phyloP scores from a whole-genome alignment of 768 basidiomycete species.

The Clitopilus hobsonii region DNA sequence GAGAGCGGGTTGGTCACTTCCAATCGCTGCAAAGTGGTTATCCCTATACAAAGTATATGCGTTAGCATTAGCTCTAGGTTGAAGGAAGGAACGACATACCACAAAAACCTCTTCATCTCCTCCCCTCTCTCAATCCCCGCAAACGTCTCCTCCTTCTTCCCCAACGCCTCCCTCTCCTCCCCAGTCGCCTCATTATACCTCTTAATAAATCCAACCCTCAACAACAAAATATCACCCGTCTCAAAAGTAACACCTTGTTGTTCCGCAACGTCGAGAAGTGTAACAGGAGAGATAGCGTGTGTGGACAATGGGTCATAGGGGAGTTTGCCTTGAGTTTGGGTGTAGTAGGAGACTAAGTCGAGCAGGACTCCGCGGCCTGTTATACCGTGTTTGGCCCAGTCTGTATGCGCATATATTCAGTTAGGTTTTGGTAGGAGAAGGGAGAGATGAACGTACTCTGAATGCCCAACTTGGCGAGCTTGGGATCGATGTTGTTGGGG shows the following conservation, averaged over 20 bases:
- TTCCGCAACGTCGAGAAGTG: constrained; percentile 54
- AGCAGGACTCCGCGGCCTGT: constrained; percentile 68
- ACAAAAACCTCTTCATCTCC: constrained; percentile 68
- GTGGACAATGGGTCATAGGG: constrained; percentile 65
- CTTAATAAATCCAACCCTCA: constrained; percentile 61
- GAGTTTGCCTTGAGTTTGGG: constrained; percentile 32
- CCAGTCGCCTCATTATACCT: constrained; percentile 43
- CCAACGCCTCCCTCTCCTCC: constrained; percentile 39
- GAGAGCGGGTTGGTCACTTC: constrained; percentile 62
- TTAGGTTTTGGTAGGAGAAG: neutral
- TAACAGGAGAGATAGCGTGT: constrained; percentile 43
- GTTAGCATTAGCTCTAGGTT: neutral
- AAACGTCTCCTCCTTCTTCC: constrained; percentile 41
- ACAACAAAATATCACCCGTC: constrained; percentile 54
- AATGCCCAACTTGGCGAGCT: constrained; percentile 51
- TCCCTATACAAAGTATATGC: constrained; percentile 38
- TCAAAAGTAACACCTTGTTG: constrained; percentile 54
- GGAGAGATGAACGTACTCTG: constrained; percentile 45
- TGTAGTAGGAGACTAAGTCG: constrained; percentile 54
- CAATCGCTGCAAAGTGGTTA: constrained; percentile 68
- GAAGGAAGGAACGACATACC: constrained; percentile 34
- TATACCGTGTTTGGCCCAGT: constrained; percentile 70
- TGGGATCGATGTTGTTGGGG: constrained; percentile 43
- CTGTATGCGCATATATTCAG: no score
- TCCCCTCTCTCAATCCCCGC: constrained; percentile 67